Percentiles rank a stretch among this genome's conserved stretches.
Conservation (phyloP, 2,329 filamentous ascomycete genomes). For the Teratosphaeriaceae sp. region DNA sequence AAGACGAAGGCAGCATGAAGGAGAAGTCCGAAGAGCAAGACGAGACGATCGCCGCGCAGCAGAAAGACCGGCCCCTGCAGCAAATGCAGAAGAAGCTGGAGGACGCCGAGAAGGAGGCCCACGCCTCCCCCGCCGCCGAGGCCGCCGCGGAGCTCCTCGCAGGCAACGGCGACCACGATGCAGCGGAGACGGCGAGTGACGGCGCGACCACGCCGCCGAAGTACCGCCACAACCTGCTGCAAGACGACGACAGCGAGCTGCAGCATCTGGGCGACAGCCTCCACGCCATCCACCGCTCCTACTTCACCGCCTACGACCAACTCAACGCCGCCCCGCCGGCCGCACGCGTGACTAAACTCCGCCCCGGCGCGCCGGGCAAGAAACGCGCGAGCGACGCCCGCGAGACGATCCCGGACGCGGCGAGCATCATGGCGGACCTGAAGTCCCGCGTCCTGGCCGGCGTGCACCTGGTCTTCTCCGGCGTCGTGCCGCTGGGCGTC, state of each 20-base stretch:
- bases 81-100: conserved; percentile 90
- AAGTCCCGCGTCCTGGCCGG: conserved; percentile 71
- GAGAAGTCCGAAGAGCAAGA: conserved; percentile 80
- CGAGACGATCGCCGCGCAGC: conserved; percentile 77
- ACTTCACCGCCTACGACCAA: conserved; percentile 75
- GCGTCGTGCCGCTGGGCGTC: conserved; percentile 75
- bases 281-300: conserved; percentile 65
- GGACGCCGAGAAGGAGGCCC: conserved; percentile 64
- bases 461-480: conserved; percentile 78
- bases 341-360: conserved; percentile 45
- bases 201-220: conserved; percentile 31
- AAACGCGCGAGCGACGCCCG: conserved; percentile 43
- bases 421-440: conserved; percentile 72
- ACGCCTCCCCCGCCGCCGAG: conserved; percentile 44
- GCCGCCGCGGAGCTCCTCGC: conserved; percentile 33
- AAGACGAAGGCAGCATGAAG: conserved; percentile 61
- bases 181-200: conserved; percentile 31
- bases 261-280: conserved; percentile 69
- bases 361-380: conserved; percentile 45
- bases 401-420: conserved; percentile 72
- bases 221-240: conserved; percentile 68
- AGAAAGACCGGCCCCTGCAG: conserved; percentile 81
- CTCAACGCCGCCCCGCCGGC: conserved; percentile 37
- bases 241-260: conserved; percentile 83
- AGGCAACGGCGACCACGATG: conserved; percentile 35